phyloP scores from a whole-genome alignment of 2,329 filamentous ascomycete species.

The Diaporthe sp. region DNA sequence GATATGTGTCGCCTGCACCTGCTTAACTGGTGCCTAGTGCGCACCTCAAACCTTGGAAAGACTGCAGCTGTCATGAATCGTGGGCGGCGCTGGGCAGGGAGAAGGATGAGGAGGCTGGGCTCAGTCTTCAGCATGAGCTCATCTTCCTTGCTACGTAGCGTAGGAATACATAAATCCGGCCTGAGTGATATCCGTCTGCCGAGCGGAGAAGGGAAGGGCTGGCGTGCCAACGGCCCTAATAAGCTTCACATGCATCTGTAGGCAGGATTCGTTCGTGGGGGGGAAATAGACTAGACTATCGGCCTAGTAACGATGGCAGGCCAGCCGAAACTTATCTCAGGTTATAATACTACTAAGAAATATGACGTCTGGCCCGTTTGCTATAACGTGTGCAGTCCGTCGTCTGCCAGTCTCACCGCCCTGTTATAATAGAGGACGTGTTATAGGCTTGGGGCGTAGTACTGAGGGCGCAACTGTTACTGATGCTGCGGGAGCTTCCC shows the following conservation, averaged over 20 bases:
- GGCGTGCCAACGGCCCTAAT: background rate
- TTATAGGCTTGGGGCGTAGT: slow-evolving; percentile 11
- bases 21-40: background rate
- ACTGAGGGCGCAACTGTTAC: slow-evolving; percentile 6
- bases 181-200: slow-evolving; percentile 16
- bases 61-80: background rate
- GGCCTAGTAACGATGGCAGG: background rate
- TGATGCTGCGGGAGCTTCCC: slow-evolving; percentile 24
- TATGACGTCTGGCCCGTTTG: slow-evolving; percentile 17
- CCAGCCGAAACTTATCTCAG: slow-evolving; percentile 9
- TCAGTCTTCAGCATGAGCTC: slow-evolving; percentile 3
- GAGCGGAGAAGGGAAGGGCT: background rate
- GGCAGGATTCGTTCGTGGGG: background rate
- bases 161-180: background rate
- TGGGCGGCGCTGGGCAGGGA: background rate
- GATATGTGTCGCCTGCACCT: background rate
- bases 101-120: background rate
- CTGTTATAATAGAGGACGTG: background rate
- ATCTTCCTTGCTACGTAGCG: slow-evolving; percentile 18
- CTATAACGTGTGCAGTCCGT: background rate
- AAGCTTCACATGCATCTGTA: slow-evolving; percentile 1
- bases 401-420: slow-evolving; percentile 15
- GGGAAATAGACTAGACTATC: background rate
- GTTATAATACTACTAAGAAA: slow-evolving; percentile 4
- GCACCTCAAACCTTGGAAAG: background rate